Evolutionary conservation across 305 asterid species (phyloP).

Genomic region (Fraxinus sp.): DNA sequence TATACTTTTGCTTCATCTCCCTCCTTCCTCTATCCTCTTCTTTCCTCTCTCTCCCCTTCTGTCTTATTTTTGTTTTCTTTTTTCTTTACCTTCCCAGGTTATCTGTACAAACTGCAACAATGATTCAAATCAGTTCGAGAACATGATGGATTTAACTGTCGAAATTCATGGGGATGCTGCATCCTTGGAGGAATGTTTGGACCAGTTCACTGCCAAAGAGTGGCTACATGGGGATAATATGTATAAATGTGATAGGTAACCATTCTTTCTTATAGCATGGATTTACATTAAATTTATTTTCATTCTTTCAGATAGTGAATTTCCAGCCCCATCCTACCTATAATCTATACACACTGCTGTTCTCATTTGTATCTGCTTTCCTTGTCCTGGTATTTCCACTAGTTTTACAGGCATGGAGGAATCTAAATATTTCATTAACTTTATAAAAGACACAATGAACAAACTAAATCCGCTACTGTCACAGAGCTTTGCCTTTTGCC

Average conservation of each 20-base stretch:
- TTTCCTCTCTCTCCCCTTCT: background rate
- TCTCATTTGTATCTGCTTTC: background rate
- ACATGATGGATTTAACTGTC: slow-evolving; percentile 98
- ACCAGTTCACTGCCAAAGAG: slow-evolving; percentile 89
- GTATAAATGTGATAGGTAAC: slow-evolving; percentile 93
- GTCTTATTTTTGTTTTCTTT: slow-evolving; percentile 17
- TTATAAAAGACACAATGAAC: background rate
- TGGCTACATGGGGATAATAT: slow-evolving; percentile 94
- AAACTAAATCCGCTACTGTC: background rate
- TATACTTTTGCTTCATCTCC: background rate
- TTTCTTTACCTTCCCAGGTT: slow-evolving; percentile 52
- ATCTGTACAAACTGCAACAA: slow-evolving; percentile 81
- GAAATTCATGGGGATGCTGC: slow-evolving; percentile 96
- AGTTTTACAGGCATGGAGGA: background rate
- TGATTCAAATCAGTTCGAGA: slow-evolving; percentile 81
- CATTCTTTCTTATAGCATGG: slow-evolving; percentile 26
- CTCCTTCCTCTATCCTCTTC: background rate
- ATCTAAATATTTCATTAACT: background rate
- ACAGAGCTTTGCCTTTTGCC: background rate
- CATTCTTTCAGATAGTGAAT: background rate
- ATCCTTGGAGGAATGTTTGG: slow-evolving; percentile 93
- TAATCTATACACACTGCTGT: background rate
- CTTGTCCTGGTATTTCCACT: background rate
- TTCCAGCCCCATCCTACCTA: slow-evolving; percentile 5
- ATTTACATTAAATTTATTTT: background rate